Base-by-base conservation (phyloP, 805 yeast species). In the Zygoascus ofunaensis region DNA sequence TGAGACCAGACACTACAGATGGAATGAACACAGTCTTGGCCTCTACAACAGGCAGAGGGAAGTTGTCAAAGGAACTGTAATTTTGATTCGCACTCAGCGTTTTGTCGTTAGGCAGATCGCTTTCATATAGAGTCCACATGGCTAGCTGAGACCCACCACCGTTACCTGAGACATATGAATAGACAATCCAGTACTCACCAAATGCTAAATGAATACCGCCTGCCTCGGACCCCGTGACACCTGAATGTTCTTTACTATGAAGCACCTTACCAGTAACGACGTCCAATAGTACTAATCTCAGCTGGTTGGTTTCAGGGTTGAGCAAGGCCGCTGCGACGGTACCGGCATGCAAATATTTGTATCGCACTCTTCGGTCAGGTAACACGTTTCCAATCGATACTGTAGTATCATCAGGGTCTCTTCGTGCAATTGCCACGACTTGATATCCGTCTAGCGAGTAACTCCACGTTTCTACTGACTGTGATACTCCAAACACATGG, bases 151-250 rank as follows among this genome's bases (percentile, higher is more conserved):
- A 74, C 2, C 76, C 71, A 18, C 68, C 59, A 8, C 80, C 80
- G 15, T 49, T 52, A 3, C 37, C 44, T 45, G 79, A 72, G 56
- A 71, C 75, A 54, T 77, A 80, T 0, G 89, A 68, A 56, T 83
- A 81, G 8, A 85, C 70, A 15, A 87, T 66, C 84, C 92, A 90
- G 62, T 89, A 78, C 58, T 90, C 97, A 40, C 87, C 92, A 60
- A 78, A 73, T 1, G 78, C 68, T 22, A 86, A 54, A 19, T 71
- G 64, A 23, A 86, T 58, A 7, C 68, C 63, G 7, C 61, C 61
- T 8, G 68, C 68, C n/a, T n/a, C n/a, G 3, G 71, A 58, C 7
- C 69, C 56, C 4, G 68, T 71, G 3, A 62, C 57, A 19, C 61
- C 64, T 23, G 64, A 69, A 45, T 73, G 76, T 4, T 57, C 56